Evolutionary conservation across 257 asterid genomes (phyloP), one percentile per base, ranked within the genome.

Genomic region (Coffea canephora): DNA sequence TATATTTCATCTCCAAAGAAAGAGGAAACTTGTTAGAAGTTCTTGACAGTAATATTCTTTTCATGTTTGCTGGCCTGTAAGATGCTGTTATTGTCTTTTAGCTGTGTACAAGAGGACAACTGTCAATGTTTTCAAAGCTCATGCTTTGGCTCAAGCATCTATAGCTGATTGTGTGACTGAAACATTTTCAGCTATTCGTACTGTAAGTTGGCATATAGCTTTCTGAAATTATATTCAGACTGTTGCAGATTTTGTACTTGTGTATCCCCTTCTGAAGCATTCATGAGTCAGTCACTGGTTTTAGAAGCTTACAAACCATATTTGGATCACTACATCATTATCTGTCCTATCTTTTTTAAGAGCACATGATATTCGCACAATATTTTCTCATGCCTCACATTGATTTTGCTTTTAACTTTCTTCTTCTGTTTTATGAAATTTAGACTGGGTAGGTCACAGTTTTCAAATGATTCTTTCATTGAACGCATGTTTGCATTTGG

Each of bases 61-160:
- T 23, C n/a, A 69, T 73, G 59, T 59, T n/a, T 34, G 41, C 65
- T 41, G 21, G 25, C 71, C 43, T n/a, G 82, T 83, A 78, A 87
- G 79, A 81, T 70, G 21, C 41, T 12, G 50, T 50, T 74, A 66
- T 59, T 23, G 54, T 50, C 83, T 83, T 82, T 85, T 83, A 95
- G 99, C 98, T 80, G 82, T 93, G 78, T 95, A 93, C 85, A 93
- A 92, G 87, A 90, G 99, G 87, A 87, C 98, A 75, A 95, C 99
- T 45, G 96, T 91, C 84, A 91, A 77, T 76, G 96, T 93, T 74
- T 95, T 92, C 86, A 94, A 92, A 89, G 92, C 97, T 84, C 97
- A 95, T 90, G 99, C 98, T 78, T 80, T 92, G 72, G 96, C 88
- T 84, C 96, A 91, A 86, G 98, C 98, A 77, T 86, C 91, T 54